Evolutionary conservation across 495 filamentous ascomycete genomes (phyloP).

Genomic region (Penicillium ucsense): DNA sequence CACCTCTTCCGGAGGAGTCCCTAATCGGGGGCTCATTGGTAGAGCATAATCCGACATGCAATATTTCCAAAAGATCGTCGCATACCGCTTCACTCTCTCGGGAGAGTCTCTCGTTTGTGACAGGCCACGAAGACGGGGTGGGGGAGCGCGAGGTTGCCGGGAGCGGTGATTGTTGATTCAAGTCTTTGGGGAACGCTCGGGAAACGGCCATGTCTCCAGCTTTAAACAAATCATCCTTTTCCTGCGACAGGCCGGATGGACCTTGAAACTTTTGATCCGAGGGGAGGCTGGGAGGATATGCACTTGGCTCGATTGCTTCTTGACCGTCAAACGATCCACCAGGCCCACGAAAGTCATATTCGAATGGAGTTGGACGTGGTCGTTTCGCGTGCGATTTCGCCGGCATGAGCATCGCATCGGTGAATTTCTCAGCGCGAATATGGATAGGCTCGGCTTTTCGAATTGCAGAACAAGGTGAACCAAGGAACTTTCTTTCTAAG

Average conservation of each 20-base stretch:
- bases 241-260: no score
- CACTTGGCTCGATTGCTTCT: neutral
- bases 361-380: neutral
- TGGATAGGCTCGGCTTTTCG: no score
- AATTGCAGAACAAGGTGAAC: neutral
- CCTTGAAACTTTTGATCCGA: no score
- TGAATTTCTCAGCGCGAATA: neutral
- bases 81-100: conserved; percentile 3
- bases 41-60: conserved; percentile 9
- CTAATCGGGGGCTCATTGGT: no score
- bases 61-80: conserved; percentile 7
- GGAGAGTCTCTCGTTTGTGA: no score
- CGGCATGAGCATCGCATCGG: neutral
- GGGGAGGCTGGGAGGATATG: no score
- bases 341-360: neutral
- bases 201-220: no score
- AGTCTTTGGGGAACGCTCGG: no score
- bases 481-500: conserved; percentile 56
- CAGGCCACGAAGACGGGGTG: no score
- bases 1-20: neutral
- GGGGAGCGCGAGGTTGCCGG: no score
- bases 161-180: no score
- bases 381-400: neutral
- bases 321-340: neutral
- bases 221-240: no score